Evolutionary conservation across 176 grass and related monocot genomes (phyloP).

Genomic region (Guadua angustifolia): DNA sequence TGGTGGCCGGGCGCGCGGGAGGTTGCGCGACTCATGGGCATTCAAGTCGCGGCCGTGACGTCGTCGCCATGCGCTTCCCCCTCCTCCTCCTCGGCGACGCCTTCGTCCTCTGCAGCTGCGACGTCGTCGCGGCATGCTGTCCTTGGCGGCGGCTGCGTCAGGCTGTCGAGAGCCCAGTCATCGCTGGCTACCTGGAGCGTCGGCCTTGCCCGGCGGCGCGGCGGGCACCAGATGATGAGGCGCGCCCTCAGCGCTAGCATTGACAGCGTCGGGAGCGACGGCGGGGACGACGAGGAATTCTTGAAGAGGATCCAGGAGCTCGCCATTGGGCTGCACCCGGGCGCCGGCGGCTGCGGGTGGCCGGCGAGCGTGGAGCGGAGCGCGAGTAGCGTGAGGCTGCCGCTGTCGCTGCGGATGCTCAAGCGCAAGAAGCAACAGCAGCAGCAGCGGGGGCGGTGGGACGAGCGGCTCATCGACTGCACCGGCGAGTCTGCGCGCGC

Average conservation of each 20-base stretch:
- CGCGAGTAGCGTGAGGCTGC: slow-evolving; percentile 64
- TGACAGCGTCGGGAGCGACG: slow-evolving; percentile 48
- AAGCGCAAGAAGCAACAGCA: slow-evolving; percentile 77
- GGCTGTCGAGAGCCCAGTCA: slow-evolving; percentile 56
- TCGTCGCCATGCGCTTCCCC: slow-evolving; percentile 39
- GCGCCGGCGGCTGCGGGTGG: slow-evolving; percentile 42
- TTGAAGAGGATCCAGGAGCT: slow-evolving; percentile 74
- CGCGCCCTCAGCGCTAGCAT: slow-evolving; percentile 60
- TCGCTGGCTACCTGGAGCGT: slow-evolving; percentile 46
- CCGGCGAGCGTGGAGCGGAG: slow-evolving; percentile 70
- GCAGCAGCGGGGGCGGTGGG: slow-evolving; percentile 42
- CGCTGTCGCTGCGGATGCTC: slow-evolving; percentile 81
- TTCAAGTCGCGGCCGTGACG: slow-evolving; percentile 39
- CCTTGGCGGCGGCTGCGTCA: slow-evolving; percentile 25
- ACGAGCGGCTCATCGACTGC: slow-evolving; percentile 50
- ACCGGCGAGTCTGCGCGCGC: slow-evolving; percentile 57
- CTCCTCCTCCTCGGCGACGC: background rate
- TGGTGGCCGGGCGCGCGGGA: slow-evolving; percentile 38
- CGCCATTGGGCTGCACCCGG: slow-evolving; percentile 44
- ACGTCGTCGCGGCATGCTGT: slow-evolving; percentile 42
- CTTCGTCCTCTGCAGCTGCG: slow-evolving; percentile 37
- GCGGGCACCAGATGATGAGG: slow-evolving; percentile 31
- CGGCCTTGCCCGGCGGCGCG: background rate
- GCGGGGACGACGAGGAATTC: slow-evolving; percentile 63
- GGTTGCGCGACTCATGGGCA: slow-evolving; percentile 48